Evolutionary conservation across 2,329 filamentous ascomycete genomes (phyloP), one percentile per base, ranked within the genome.

Genomic region (Calonectria honghensis): DNA sequence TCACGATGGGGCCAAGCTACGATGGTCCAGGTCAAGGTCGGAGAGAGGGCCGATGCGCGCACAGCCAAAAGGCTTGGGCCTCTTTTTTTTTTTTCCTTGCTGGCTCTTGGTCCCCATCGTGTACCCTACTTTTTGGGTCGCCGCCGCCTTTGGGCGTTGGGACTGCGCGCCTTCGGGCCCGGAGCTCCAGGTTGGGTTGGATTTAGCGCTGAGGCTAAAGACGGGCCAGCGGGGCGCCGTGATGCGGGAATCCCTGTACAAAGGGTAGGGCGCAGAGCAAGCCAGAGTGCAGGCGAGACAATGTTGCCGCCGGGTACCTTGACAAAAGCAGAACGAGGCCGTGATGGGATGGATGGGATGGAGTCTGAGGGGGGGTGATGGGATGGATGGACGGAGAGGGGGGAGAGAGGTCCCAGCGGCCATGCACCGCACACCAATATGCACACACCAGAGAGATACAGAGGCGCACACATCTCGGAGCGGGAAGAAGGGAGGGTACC

Each of bases 141-240:
- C 51, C 51, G 35, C 57, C 51, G 35, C 57, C 20, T 50, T 70
- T 50, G 57, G 50, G 39, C 41, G 61, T 51, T 64, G 66, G 32
- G 50, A 63, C 57, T 63, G 24, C 57, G 57, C 57, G 41, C 24
- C 52, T 64, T 45, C 54, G 70, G 64, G 68, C 72, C 72, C 65
- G 59, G 68, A 72, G 75, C 63, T 65, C 57, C 68, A 70, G 35
- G 57, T 74, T 74, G 76, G 74, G 76, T 76, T 78, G 72, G 65
- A 73, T 64, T 68, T 78, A 75, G 79, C 78, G 79, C 79, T 74
- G 79, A 79, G 71, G 77, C 79, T 81, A 80, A 78, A 79, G 72
- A 72, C 77, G 77, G 76, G 79, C 70, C 71, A 73, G 73, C 63
- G 70, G 74, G 77, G 74, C 63, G 68, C 68, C 51, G 61, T 70